Base-by-base conservation (phyloP, 208 protist species). In the Eutreptiella sp. region DNA sequence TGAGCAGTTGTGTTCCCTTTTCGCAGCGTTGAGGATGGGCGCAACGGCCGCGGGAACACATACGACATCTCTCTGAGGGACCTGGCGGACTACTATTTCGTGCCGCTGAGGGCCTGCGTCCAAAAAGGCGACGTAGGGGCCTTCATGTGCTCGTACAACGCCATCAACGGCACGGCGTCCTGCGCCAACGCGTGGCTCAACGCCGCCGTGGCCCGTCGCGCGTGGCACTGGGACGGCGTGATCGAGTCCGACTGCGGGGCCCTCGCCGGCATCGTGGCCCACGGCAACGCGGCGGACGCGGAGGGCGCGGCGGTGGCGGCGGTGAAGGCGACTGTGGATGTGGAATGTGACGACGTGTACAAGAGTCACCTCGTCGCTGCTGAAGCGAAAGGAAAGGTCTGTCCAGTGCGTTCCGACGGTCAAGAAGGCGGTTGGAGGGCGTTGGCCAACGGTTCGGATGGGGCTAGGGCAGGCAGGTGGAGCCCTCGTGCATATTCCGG, bases 91-190 rank as follows among this genome's bases (percentile, higher is more conserved):
- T 58, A 38, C 9, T 79, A 65, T 38, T 26, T 69, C 11, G 43
- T 57, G 3, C 43, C 42, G 16, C 65, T 63, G 27, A 34, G 55
- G 33, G n/a, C 16, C 4, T 19, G n/a, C 2, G 24, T 70, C 4
- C 16, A 33, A 4, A 29, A 62, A 19, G 32, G 35, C 11, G 11
- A 65, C 24, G 27, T 34, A 2, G 29, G 9, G 19, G 34, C n/a
- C 14, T 36, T 74, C 34, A 74, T 71, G 63, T 39, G 42, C 38
- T 34, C 35, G 19, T 74, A 71, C 52, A 74, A 66, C 38, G 38
- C 14, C 28, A 19, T 74, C 38, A 70, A 71, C 38, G 69, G 63
- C 9, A 5, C 23, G 24, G 35, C 33, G 23, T 27, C 29, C 45
- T 46, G 43, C 29, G 53, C n/a, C 33, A 64, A 66, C 47, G 2